phyloP scores from a whole-genome alignment of 768 basidiomycete species.

The Amanita pseudoporphyria region DNA sequence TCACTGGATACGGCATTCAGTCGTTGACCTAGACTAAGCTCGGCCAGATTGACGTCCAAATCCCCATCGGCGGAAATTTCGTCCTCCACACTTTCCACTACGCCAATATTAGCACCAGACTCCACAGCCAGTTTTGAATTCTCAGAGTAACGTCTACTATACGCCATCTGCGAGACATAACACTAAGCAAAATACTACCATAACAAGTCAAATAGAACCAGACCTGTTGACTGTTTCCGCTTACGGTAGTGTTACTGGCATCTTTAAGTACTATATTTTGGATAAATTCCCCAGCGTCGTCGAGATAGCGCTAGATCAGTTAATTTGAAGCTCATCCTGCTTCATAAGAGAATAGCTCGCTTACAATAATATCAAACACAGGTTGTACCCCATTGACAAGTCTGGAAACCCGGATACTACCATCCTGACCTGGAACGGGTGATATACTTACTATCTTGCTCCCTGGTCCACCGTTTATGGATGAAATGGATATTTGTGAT shows the following conservation, averaged over 20 bases:
- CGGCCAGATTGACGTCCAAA: slow-evolving; percentile 78
- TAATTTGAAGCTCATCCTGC: slow-evolving; percentile 7
- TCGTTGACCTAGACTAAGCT: slow-evolving; percentile 86
- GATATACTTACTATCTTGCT: slow-evolving; percentile 35
- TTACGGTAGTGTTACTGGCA: slow-evolving; percentile 13
- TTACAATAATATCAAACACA: slow-evolving; percentile 49
- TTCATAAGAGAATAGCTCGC: slow-evolving; percentile 17
- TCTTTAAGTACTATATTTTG: slow-evolving; percentile 38
- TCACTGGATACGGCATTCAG: slow-evolving; percentile 62
- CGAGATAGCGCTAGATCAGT: slow-evolving; percentile 38
- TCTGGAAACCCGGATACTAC: slow-evolving; percentile 41
- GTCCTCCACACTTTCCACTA: slow-evolving; percentile 47
- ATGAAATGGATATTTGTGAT: slow-evolving; percentile 32
- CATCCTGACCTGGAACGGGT: slow-evolving; percentile 31
- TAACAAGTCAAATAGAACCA: neutral
- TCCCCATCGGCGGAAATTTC: slow-evolving; percentile 47
- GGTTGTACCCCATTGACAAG: slow-evolving; percentile 47
- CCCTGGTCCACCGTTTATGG: slow-evolving; percentile 26
- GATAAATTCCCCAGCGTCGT: slow-evolving; percentile 44
- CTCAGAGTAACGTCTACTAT: slow-evolving; percentile 64
- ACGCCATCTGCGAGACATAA: slow-evolving; percentile 24
- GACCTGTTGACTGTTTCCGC: neutral
- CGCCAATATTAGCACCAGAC: slow-evolving; percentile 58
- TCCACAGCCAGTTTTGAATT: slow-evolving; percentile 47
- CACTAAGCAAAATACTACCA: neutral